phyloP scores from a whole-genome alignment of 192 early-diverging fungal species.

The Linnemannia hyalina region DNA sequence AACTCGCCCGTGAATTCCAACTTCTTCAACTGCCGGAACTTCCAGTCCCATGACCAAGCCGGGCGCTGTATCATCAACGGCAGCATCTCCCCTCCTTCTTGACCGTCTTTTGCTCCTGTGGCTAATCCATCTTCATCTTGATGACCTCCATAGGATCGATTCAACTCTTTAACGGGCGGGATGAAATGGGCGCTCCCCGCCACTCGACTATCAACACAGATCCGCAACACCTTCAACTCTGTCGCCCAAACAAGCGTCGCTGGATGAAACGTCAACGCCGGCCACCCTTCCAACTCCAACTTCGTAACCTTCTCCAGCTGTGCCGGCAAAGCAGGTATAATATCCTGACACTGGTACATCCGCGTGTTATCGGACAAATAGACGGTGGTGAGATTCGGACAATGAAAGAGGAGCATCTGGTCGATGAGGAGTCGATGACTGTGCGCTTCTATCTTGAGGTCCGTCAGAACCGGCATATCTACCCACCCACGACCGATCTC shows the following conservation, averaged over 20 bases:
- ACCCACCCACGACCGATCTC: too few relatives aligned
- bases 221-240: background rate
- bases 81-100: too few relatives aligned
- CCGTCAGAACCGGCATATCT: too few relatives aligned
- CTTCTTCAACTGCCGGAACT: background rate
- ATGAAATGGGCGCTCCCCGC: background rate
- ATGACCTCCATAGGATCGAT: background rate
- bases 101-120: too few relatives aligned
- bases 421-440: too few relatives aligned
- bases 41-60: background rate
- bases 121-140: background rate
- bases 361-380: too few relatives aligned
- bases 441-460: too few relatives aligned
- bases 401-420: too few relatives aligned
- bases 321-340: too few relatives aligned
- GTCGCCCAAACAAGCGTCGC: background rate
- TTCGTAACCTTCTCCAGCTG: too few relatives aligned
- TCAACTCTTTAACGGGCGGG: background rate
- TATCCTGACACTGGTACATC: too few relatives aligned
- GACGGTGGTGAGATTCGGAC: too few relatives aligned
- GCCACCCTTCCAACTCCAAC: background rate
- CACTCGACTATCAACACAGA: background rate
- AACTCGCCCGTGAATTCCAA: background rate
- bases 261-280: background rate
- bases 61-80: background rate